These are phyloP conservation scores for Orobanche coerulescens DNA, from an alignment of 257 asterid species.

Conservation along the genomic window DNA sequence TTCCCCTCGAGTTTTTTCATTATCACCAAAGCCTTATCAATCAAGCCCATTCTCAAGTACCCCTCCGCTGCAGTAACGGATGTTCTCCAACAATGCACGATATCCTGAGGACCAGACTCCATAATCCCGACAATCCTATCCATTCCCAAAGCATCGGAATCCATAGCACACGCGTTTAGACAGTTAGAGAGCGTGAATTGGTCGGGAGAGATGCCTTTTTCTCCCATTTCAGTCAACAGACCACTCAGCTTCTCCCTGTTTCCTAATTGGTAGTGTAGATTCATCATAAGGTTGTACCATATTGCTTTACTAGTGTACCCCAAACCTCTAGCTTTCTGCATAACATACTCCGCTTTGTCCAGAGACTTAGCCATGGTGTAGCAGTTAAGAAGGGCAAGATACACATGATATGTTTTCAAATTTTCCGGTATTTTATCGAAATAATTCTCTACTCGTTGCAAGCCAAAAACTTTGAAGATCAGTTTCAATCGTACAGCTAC, in stretches of 20 bases:
- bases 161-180: conserved; percentile 39
- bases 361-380: conserved; percentile 38
- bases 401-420: conserved; percentile 25
- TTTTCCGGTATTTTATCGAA: conserved; percentile 34
- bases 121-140: conserved; percentile 34
- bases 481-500: conserved; percentile 40
- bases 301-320: conserved; percentile 41
- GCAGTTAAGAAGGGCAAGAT: conserved; percentile 63
- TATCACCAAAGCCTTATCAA: conserved; percentile 37
- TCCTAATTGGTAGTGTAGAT: conserved; percentile 37
- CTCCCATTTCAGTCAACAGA: conserved; percentile 54
- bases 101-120: conserved; percentile 33
- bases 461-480: conserved; percentile 40
- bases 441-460: conserved; percentile 50
- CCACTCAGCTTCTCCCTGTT: conserved; percentile 27
- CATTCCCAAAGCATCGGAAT: conserved; percentile 45
- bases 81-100: conserved; percentile 26
- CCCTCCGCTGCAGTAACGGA: conserved; percentile 36
- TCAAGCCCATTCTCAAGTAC: conserved; percentile 42
- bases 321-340: conserved; percentile 52
- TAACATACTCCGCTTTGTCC: conserved; percentile 54
- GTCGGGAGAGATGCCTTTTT: conserved; percentile 35
- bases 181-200: conserved; percentile 37
- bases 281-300: conserved; percentile 65
- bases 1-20: conserved; percentile 38